Conservation (phyloP, 176 grass and related monocot species). For the Puya raimondii region DNA sequence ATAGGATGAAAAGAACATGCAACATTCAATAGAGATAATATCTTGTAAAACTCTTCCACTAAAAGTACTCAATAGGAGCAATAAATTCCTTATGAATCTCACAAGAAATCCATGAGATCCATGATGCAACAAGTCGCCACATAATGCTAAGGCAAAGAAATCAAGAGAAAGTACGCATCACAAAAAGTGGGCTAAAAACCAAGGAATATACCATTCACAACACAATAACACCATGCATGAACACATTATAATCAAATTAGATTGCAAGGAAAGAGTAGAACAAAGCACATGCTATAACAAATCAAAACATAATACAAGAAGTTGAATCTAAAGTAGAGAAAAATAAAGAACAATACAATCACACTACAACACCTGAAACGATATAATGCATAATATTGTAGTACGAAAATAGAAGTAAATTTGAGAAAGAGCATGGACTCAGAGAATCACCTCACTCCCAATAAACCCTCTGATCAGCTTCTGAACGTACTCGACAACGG, state of each 20-base stretch:
- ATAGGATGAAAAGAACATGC: not conserved
- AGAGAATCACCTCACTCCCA: slow-evolving; percentile 35
- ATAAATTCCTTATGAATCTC: too few relatives aligned
- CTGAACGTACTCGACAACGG: slow-evolving; percentile 66
- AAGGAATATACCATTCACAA: too few relatives aligned
- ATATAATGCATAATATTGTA: not conserved
- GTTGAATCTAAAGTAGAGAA: not conserved
- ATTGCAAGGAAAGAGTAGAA: not conserved
- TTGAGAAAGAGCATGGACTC: not conserved
- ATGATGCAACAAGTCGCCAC: not conserved
- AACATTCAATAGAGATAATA: not conserved
- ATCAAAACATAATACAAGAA: not conserved
- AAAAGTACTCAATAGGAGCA: too few relatives aligned
- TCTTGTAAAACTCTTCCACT: too few relatives aligned
- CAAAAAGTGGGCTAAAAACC: not conserved
- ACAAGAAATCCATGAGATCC: not conserved
- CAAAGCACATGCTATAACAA: not conserved
- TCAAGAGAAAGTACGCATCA: not conserved
- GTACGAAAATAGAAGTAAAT: not conserved
- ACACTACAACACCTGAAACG: not conserved
- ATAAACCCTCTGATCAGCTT: slow-evolving; percentile 30
- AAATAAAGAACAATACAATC: not conserved
- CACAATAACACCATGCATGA: too few relatives aligned
- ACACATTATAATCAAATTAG: too few relatives aligned
- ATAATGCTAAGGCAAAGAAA: not conserved